Percentiles rank a stretch among this genome's conserved stretches.
phyloP scores from a whole-genome alignment of 2,329 filamentous ascomycete species.

The Exophiala lecanii-corni region DNA sequence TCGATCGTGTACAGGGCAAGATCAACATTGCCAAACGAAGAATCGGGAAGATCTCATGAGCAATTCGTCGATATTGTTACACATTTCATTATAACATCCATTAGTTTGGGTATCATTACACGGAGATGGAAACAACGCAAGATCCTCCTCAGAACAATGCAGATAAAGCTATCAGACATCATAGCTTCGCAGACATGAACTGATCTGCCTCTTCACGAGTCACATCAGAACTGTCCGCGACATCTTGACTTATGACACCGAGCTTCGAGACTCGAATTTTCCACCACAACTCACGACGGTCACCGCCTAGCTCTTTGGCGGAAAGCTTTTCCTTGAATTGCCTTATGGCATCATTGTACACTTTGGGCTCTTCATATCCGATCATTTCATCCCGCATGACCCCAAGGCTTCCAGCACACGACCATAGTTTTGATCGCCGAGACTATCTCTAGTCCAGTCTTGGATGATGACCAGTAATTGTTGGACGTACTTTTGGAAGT shows the following conservation, averaged over 20 bases:
- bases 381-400: slow-evolving; percentile 74
- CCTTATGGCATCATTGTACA: slow-evolving; percentile 71
- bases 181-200: slow-evolving; percentile 12
- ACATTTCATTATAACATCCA: too few relatives aligned
- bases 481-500: slow-evolving; percentile 62
- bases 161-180: not conserved
- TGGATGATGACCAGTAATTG: slow-evolving; percentile 72
- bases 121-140: too few relatives aligned
- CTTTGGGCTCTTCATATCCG: slow-evolving; percentile 65
- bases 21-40: slow-evolving; percentile 45
- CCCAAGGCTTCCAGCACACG: slow-evolving; percentile 70
- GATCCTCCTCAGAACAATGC: not conserved
- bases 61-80: not conserved
- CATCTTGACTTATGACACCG: slow-evolving; percentile 56
- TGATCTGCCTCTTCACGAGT: slow-evolving; percentile 10
- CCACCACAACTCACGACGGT: slow-evolving; percentile 80
- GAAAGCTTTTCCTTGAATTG: slow-evolving; percentile 69
- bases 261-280: slow-evolving; percentile 61
- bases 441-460: slow-evolving; percentile 63
- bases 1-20: slow-evolving; percentile 45
- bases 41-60: slow-evolving; percentile 43
- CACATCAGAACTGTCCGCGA: slow-evolving; percentile 6
- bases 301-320: slow-evolving; percentile 66
- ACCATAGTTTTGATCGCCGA: slow-evolving; percentile 70
- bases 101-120: slow-evolving; percentile 12